These are phyloP conservation scores for Periconia sp. DNA, from an alignment of 2,329 filamentous ascomycete genomes.

Conservation along the genomic window DNA sequence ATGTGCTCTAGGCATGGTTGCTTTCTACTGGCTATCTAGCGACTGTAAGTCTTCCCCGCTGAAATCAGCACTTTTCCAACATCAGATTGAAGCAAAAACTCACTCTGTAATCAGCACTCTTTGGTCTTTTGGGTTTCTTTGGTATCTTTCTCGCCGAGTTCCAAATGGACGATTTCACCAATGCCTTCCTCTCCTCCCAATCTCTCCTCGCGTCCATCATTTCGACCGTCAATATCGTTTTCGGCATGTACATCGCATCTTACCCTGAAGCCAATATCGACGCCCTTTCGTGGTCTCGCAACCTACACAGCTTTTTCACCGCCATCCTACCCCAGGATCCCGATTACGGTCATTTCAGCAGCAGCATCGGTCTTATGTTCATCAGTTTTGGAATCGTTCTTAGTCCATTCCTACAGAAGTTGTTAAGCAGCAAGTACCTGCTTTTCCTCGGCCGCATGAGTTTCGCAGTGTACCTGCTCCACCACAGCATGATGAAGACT, in stretches of 20 bases:
- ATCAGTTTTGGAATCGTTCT: slow-evolving; percentile 6
- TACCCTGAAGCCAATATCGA: slow-evolving; percentile 8
- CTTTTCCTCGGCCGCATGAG: slow-evolving; percentile 9
- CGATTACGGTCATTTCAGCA: slow-evolving; percentile 7
- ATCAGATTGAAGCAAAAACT: not conserved
- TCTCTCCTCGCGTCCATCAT: slow-evolving; percentile 3
- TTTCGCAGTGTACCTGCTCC: slow-evolving; percentile 9
- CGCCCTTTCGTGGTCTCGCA: slow-evolving; percentile 8
- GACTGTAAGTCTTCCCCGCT: slow-evolving; percentile 3
- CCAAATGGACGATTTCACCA: slow-evolving; percentile 7
- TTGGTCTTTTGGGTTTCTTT: slow-evolving; percentile 9
- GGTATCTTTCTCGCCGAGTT: slow-evolving; percentile 10
- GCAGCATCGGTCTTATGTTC: slow-evolving; percentile 9
- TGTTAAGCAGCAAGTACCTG: slow-evolving; percentile 3
- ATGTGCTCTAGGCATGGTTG: slow-evolving; percentile 5
- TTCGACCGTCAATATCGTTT: slow-evolving; percentile 6
- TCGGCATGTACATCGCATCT: slow-evolving; percentile 7
- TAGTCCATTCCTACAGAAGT: slow-evolving; percentile 5
- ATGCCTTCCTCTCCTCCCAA: slow-evolving; percentile 6
- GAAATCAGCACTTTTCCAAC: too few relatives aligned
- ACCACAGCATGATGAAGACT: slow-evolving; percentile 8
- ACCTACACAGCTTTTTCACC: slow-evolving; percentile 4
- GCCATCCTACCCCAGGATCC: slow-evolving; percentile 6
- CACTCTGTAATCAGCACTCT: slow-evolving; percentile 4
- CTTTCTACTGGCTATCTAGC: slow-evolving; percentile 5